Evolutionary conservation across 2,329 filamentous ascomycete species (phyloP), one percentile per base, ranked within the genome.

Genomic region (Colletotrichum tamarilloi): DNA sequence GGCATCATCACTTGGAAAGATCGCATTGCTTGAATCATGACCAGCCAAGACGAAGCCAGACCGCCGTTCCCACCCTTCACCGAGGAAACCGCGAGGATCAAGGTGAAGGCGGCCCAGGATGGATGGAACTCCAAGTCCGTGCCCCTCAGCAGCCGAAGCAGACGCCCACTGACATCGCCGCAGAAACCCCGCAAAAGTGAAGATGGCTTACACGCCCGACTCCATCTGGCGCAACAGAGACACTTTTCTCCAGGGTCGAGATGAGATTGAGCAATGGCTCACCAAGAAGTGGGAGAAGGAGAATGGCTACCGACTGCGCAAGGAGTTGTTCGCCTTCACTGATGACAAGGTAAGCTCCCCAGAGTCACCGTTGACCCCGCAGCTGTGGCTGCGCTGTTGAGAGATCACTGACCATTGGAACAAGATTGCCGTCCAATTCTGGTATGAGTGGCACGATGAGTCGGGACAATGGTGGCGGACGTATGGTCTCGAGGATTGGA

Each of bases 31-130:
- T 55, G 14, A 49, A 30, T 14, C 28, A 74, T 74, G 73, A 42
- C 56, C 32, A 55, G 42, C n/a, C 73, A 63, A 24, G 35, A 69
- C 30, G 74, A 75, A 38, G 46, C 67, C 16, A 68, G 62, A 46
- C 86, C 85, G 2, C 89, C 89, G 0, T 84, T 86, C 56, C 94
- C 95, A 4, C 94, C 94, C 0, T 97, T 95, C 80, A 96, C 91
- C 3, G 65, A 68, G 0, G 92, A 94, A 79, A 92, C 91, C 1
- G 95, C 95, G 2, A 84, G 85, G 19, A 85, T 87, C 72, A 97
- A 97, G 81, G 94, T 97, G 75, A 97, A 97, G 83, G 92, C 91
- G 22, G 94, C 94, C 0, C 95, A 97, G 80, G 90, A 94, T 80
- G 86, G 92, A 3, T 97, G 95, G 95, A 97, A 97, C 78, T 92